Percentiles rank a stretch among this genome's conserved stretches.
Conservation (phyloP, 225 moss, liverwort and hornwort genomes). For the Marchantia paleacea region DNA sequence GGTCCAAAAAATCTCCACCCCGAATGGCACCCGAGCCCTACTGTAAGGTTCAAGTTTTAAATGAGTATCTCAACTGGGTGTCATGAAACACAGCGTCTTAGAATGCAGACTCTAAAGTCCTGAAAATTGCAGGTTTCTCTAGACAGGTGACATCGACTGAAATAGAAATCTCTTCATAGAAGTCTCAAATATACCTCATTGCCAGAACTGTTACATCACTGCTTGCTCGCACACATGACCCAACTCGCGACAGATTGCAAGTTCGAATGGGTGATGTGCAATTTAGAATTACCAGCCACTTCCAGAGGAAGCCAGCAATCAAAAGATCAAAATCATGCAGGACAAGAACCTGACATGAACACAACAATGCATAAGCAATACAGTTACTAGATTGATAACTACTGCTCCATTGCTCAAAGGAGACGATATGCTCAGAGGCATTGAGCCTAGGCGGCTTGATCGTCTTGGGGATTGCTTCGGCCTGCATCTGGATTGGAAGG, state of each 20-base stretch:
- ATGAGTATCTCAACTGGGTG: background rate
- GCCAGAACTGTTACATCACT: slow-evolving; percentile 13
- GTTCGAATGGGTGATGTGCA: slow-evolving; percentile 11
- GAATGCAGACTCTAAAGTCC: background rate
- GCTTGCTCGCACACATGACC: slow-evolving; percentile 16
- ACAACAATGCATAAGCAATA: slow-evolving; percentile 22
- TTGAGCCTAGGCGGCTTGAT: slow-evolving; percentile 22
- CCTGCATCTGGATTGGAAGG: slow-evolving; percentile 20
- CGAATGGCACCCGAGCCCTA: background rate
- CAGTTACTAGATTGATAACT: slow-evolving; percentile 16
- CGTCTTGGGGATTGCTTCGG: slow-evolving; percentile 27
- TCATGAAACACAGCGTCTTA: background rate
- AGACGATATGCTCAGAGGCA: background rate
- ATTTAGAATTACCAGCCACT: slow-evolving; percentile 10
- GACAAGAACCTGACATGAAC: slow-evolving; percentile 13
- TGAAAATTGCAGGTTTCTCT: slow-evolving; percentile 2
- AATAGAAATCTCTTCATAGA: background rate
- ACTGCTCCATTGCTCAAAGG: slow-evolving; percentile 7
- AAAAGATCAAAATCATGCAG: slow-evolving; percentile 25
- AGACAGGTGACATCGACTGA: slow-evolving; percentile 14
- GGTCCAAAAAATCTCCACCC: slow-evolving; percentile 17
- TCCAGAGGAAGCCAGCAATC: slow-evolving; percentile 19
- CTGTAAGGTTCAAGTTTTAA: background rate
- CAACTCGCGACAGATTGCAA: background rate
- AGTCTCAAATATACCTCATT: slow-evolving; percentile 15